Evolutionary conservation across 768 basidiomycete genomes (phyloP), one percentile per base, ranked within the genome.

Genomic region (Mycena floridula): DNA sequence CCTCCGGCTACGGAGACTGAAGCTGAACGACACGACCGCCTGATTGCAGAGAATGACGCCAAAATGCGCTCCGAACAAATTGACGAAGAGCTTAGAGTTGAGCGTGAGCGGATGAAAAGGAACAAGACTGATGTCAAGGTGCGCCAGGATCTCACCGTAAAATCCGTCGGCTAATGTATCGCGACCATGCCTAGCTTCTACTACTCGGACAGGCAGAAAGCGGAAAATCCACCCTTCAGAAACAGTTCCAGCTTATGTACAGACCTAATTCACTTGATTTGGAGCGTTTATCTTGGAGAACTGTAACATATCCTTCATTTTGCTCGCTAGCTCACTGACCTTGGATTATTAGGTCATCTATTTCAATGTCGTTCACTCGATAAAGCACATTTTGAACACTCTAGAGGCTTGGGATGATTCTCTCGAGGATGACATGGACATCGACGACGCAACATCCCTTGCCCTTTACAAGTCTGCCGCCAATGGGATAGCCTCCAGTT

Each of bases 231-330:
- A 85, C 83, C 3, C 72, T 87, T 38, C 82, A 84, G 62, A 85
- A 85, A 58, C 85, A 85, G 56, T 86, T 84, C 53, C 85, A 87
- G 59, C 76, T 89, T 53, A 85, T 88, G 79, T 88, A 88, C 62
- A 79, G 75, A 47, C 87, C 84, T 7, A 74, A 72, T 48, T 79
- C 81, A 32, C 65, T 86, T 32, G 82, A 86, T 47, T 70, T 72
- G 47, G 84, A 87, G 54, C 80, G 84, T 16, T 62, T 72, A 40
- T 83, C 82, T 37, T 87, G 85, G 85, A 74, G 79, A 45, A 81
- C 78, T 11, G 76, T 53, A 23, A n/a, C n/a, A n/a, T n/a, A n/a
- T n/a, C n/a, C n/a, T n/a, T n/a, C n/a, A n/a, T n/a, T n/a, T n/a
- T n/a, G n/a, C n/a, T n/a, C n/a, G n/a, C n/a, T n/a, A n/a, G n/a